These are phyloP conservation scores for Saccharum hybrid DNA, from an alignment of 202 grass and related monocot species.

Conservation along the genomic window DNA sequence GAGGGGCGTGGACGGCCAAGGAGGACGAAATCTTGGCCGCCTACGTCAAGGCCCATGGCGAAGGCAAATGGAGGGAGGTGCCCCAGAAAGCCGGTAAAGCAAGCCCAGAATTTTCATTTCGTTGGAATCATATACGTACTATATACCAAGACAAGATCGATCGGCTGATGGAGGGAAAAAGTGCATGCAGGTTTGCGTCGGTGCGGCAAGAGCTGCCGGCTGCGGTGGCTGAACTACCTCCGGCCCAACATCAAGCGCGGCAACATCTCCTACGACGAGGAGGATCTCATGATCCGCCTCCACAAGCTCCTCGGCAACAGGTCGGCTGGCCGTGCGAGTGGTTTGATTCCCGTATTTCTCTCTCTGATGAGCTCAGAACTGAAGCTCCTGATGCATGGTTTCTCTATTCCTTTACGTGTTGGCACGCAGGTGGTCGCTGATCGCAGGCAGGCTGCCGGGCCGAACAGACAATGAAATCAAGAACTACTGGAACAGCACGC, in stretches of 20 bases:
- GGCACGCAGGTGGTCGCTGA: slow-evolving; percentile 71
- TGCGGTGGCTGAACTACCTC: slow-evolving; percentile 95
- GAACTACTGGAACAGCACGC: slow-evolving; percentile 98
- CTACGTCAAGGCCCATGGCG: slow-evolving; percentile 73
- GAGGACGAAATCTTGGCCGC: slow-evolving; percentile 65
- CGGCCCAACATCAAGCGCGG: slow-evolving; percentile 91
- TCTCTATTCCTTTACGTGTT: too few species aligned
- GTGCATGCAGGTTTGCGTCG: slow-evolving; percentile 55
- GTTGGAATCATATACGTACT: too few species aligned
- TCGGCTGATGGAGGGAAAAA: too few species aligned
- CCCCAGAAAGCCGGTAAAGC: slow-evolving; percentile 69
- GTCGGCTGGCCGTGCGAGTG: slow-evolving; percentile 3
- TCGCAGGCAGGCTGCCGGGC: slow-evolving; percentile 81
- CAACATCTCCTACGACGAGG: slow-evolving; percentile 88
- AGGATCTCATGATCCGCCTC: slow-evolving; percentile 83
- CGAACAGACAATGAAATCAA: slow-evolving; percentile 99
- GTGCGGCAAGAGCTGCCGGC: slow-evolving; percentile 94
- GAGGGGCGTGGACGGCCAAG: slow-evolving; percentile 74
- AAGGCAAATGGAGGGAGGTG: slow-evolving; percentile 82
- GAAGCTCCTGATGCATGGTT: too few species aligned
- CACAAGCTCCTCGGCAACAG: slow-evolving; percentile 88
- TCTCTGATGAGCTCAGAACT: too few species aligned
- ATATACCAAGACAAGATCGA: too few species aligned
- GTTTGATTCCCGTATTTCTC: too few species aligned
- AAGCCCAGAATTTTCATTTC: too few species aligned